phyloP scores from a whole-genome alignment of 2,329 filamentous ascomycete species.

The Camptophora hylomeconis region DNA sequence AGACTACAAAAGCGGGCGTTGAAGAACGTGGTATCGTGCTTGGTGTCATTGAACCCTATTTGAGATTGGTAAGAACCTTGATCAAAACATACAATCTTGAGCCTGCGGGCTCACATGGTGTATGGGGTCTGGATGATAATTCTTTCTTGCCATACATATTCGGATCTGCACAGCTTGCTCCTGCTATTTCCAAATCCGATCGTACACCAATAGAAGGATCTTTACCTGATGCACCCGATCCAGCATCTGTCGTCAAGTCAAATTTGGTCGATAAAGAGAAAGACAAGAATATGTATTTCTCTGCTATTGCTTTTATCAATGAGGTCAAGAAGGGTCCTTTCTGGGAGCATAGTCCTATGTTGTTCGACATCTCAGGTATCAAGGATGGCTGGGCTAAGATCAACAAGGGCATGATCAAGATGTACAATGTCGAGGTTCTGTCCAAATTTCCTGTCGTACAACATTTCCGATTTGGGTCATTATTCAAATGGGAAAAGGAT shows the following conservation, averaged over 20 bases:
- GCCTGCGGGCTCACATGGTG: constrained; percentile 88
- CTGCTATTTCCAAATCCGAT: constrained; percentile 52
- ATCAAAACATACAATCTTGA: constrained; percentile 89
- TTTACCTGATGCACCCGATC: constrained; percentile 55
- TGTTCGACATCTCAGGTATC: constrained; percentile 90
- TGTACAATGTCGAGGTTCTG: constrained; percentile 95
- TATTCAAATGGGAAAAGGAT: constrained; percentile 66
- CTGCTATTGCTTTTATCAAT: constrained; percentile 90
- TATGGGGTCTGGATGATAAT: constrained; percentile 98
- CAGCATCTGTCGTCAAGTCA: constrained; percentile 53
- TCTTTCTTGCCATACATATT: constrained; percentile 90
- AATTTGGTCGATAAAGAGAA: constrained; percentile 54
- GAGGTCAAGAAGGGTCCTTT: constrained; percentile 94
- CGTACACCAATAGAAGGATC: constrained; percentile 69
- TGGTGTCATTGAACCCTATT: constrained; percentile 71
- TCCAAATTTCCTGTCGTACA: constrained; percentile 98
- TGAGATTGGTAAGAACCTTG: constrained; percentile 65
- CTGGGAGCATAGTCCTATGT: constrained; percentile 84
- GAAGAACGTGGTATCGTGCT: constrained; percentile 70
- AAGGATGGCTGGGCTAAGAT: constrained; percentile 95
- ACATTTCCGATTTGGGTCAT: constrained; percentile 72
- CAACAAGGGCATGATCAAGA: constrained; percentile 98
- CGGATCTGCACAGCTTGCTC: constrained; percentile 77
- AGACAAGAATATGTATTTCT: constrained; percentile 74
- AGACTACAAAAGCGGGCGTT: constrained; percentile 28